Conservation (phyloP, 768 basidiomycete species). For the Pleurotus sapidus region DNA sequence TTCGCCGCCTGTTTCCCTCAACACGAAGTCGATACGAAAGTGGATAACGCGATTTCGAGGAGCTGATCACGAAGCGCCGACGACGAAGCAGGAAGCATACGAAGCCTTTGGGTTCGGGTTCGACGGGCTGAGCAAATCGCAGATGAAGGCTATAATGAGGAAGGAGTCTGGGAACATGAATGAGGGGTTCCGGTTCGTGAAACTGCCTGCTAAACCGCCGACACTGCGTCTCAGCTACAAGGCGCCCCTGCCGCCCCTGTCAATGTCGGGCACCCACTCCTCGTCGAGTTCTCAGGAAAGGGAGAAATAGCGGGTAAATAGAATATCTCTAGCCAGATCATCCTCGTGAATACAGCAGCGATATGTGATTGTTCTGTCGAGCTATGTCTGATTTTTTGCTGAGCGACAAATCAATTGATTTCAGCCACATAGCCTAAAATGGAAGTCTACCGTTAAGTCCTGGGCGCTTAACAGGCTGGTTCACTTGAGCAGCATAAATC, state of each 20-base stretch:
- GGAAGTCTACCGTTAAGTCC: neutral
- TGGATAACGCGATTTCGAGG: slow-evolving; percentile 3
- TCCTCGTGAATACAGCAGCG: neutral
- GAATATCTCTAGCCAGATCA: neutral
- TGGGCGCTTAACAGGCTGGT: slow-evolving; percentile 9
- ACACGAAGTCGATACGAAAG: slow-evolving; percentile 4
- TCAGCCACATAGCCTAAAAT: neutral
- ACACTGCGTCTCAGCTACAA: slow-evolving; percentile 9
- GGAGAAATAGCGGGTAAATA: neutral
- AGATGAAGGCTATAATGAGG: slow-evolving; percentile 11
- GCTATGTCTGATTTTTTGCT: neutral
- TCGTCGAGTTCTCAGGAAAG: slow-evolving; percentile 4
- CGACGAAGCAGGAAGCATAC: slow-evolving; percentile 7
- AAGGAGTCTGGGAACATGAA: slow-evolving; percentile 14
- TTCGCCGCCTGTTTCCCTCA: slow-evolving; percentile 15
- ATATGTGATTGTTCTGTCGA: neutral
- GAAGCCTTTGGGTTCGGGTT: slow-evolving; percentile 18
- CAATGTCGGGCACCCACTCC: slow-evolving; percentile 1
- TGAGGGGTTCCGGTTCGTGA: slow-evolving; percentile 9
- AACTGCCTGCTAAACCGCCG: slow-evolving; percentile 16
- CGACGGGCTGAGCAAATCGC: slow-evolving; percentile 18
- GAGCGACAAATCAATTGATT: neutral
- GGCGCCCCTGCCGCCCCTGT: slow-evolving; percentile 4
- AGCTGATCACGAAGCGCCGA: slow-evolving; percentile 1
- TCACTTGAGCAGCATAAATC: slow-evolving; percentile 19